Conservation (phyloP, 2,329 filamentous ascomycete genomes). For the Pestalotiopsis sp. region DNA sequence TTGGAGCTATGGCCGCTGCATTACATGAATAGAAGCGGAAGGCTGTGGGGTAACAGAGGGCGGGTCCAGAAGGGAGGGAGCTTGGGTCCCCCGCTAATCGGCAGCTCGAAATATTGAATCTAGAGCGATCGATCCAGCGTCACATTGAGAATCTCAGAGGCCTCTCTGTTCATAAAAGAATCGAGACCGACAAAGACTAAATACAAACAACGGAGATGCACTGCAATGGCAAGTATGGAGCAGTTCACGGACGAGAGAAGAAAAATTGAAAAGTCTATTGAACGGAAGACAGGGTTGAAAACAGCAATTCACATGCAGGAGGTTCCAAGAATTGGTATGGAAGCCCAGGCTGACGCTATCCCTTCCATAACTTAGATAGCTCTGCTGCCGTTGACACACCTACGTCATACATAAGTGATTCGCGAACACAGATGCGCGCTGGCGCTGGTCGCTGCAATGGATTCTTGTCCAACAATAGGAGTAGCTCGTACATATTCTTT, state of each 20-base stretch:
- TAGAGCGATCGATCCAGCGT: neutral
- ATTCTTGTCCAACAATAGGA: slow-evolving; percentile 4
- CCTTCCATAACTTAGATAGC: neutral
- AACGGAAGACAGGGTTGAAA: slow-evolving; percentile 1
- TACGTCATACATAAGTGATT: slow-evolving; percentile 20
- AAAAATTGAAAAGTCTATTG: neutral
- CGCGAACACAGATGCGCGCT: slow-evolving; percentile 3
- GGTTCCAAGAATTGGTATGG: slow-evolving; percentile 7
- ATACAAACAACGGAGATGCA: neutral
- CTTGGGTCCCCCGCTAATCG: neutral
- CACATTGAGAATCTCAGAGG: neutral
- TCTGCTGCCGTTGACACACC: slow-evolving; percentile 13
- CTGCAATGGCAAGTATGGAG: neutral
- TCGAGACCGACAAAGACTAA: neutral
- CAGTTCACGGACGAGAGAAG: neutral
- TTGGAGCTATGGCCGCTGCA: neutral
- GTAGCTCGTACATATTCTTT: neutral
- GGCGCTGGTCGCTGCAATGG: neutral
- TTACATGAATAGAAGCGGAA: neutral
- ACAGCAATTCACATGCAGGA: neutral
- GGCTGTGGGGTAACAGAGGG: neutral
- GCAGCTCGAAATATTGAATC: neutral
- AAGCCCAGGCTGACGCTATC: slow-evolving; percentile 1
- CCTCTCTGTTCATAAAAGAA: too few species aligned
- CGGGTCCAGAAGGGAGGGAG: neutral